These are phyloP conservation scores for Ogataea salicorniae DNA, from an alignment of 805 yeast genomes.

Conservation along the genomic window DNA sequence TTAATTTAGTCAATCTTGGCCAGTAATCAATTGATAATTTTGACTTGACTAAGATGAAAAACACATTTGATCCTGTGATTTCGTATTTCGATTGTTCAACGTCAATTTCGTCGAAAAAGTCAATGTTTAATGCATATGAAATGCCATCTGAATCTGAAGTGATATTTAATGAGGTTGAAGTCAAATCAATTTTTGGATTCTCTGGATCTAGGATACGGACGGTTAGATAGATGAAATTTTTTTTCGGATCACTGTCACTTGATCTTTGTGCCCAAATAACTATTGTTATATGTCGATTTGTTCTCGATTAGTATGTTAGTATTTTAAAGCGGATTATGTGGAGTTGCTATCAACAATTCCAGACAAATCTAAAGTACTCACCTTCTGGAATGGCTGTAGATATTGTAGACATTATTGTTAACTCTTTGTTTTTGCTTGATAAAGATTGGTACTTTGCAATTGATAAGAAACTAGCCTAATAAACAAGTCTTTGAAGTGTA, in stretches of 20 bases:
- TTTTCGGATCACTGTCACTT: constrained; percentile 59
- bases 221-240: constrained; percentile 73
- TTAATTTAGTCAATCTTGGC: constrained; percentile 93
- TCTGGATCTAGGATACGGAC: constrained; percentile 67
- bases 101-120: constrained; percentile 72
- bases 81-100: constrained; percentile 54
- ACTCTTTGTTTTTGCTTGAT: too few species aligned
- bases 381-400: constrained; percentile 31
- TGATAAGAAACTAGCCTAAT: too few species aligned
- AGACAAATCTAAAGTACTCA: constrained; percentile 13
- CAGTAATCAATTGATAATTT: constrained; percentile 71
- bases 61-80: constrained; percentile 58
- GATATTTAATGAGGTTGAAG: constrained; percentile 49
- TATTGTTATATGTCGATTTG: constrained; percentile 17
- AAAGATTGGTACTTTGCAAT: too few species aligned
- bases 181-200: constrained; percentile 56
- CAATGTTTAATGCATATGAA: constrained; percentile 62
- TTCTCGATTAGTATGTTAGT: constrained; percentile 5
- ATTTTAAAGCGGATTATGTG: not conserved
- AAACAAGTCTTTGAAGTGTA: too few species aligned
- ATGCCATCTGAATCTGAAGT: constrained; percentile 42
- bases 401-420: constrained; percentile 4
- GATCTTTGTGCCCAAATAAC: constrained; percentile 98
- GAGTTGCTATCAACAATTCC: not conserved
- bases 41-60: constrained; percentile 66